These are phyloP conservation scores for Solanum sitiens DNA, from an alignment of 257 asterid species.

Conservation along the genomic window DNA sequence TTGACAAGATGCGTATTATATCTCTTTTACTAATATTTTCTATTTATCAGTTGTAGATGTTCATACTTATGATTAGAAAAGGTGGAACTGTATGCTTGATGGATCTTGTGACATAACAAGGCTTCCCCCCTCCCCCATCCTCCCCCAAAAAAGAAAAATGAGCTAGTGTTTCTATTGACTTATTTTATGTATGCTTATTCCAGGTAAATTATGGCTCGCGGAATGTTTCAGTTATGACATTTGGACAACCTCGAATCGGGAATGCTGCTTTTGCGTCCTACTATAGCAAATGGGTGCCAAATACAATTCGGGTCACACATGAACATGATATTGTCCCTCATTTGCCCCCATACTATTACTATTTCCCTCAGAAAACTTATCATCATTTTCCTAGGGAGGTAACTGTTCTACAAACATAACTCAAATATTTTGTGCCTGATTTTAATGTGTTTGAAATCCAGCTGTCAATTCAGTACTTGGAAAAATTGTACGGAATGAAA, in stretches of 20 bases:
- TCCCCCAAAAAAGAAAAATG: neutral
- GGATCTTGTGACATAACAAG: neutral
- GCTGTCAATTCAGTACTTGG: neutral
- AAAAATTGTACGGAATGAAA: neutral
- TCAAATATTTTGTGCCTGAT: neutral
- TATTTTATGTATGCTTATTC: neutral
- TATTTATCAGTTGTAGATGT: neutral
- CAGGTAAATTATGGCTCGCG: constrained; percentile 53
- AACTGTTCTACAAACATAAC: neutral
- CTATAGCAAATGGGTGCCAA: constrained; percentile 53
- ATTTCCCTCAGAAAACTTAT: constrained; percentile 74
- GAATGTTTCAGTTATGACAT: constrained; percentile 79
- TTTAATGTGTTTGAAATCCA: neutral
- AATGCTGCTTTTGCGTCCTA: constrained; percentile 77
- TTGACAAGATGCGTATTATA: neutral
- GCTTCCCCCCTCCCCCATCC: neutral
- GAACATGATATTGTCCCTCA: constrained; percentile 95
- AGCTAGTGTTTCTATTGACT: neutral
- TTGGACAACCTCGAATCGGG: constrained; percentile 97
- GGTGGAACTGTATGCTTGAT: neutral
- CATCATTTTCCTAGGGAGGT: constrained; percentile 97
- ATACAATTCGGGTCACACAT: constrained; percentile 71
- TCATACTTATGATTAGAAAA: neutral
- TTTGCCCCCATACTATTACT: constrained; percentile 75
- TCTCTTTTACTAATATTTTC: neutral